Evolutionary conservation across 805 yeast genomes (phyloP), one percentile per base, ranked within the genome.

Genomic region (Pichia nanzhaoensis): DNA sequence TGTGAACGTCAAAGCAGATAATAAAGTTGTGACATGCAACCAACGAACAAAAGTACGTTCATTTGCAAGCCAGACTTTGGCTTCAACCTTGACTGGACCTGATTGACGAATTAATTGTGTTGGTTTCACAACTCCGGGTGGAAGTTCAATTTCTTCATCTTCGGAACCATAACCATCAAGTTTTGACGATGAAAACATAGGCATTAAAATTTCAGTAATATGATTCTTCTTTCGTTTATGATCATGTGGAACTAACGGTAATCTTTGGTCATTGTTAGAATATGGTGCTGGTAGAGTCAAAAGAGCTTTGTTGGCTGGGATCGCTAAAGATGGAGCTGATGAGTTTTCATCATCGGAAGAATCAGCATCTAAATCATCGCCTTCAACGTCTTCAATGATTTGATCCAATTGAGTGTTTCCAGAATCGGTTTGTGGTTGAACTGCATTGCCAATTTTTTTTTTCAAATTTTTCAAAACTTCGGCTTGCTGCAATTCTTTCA

Each of bases 1-100:
- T 14, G 70, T 74, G 59, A 90, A 89, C 0, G 98, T 88, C 56
- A 93, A 68, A 0, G 90, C 81, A 18, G 95, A 80, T 54, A 93
- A 73, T 60, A 93, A 69, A 0, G 95, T 79, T 13, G 95, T 84
- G 19, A 91, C 91, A 51, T 84, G 89, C 53, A 93, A 71, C 99
- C 99, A 93, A 65, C 95, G 78, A 70, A 87, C 83, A 69, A 90
- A 91, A 3, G 99, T 93, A 64, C 99, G 83, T 69, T 93, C 99
- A 60, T 93, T 93, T 24, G 99, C 99, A 52, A 93, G 73, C 97
- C 98, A 93, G 13, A 93, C 99, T 61, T 93, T 93, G 27, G 98
- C 95, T 69, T 93, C 99, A 47, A 93, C 90, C 65, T 85, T 89
- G 45, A 89, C 78, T 1, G 96, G 93, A 7, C 96, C 96, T 22